A percentile compares a stretch with the other conserved stretches of the same genome.
phyloP scores from a whole-genome alignment of 164 flowering plant species.

The Magnolia officinalis region DNA sequence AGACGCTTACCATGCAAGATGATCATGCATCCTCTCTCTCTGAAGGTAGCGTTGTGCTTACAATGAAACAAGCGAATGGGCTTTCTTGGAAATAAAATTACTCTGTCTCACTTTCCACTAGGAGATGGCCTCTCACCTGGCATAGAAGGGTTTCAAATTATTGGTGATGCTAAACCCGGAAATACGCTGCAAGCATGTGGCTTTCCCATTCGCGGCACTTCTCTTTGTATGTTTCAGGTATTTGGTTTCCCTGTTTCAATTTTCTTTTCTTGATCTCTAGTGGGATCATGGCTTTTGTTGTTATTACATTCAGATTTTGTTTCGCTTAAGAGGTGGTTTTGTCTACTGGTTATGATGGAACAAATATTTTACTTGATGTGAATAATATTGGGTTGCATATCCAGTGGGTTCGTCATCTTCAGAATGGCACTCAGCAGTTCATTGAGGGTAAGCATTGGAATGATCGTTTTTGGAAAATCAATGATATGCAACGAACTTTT shows the following conservation, averaged over 20 bases:
- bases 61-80: neutral
- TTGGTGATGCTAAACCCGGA: slow-evolving; percentile 89
- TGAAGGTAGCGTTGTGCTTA: slow-evolving; percentile 17
- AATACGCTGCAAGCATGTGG: slow-evolving; percentile 81
- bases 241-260: neutral
- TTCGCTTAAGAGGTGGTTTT: neutral
- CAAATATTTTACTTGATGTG: slow-evolving; percentile 1
- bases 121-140: slow-evolving; percentile 58
- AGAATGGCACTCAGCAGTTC: slow-evolving; percentile 83
- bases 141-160: slow-evolving; percentile 82
- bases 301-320: neutral
- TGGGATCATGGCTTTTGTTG: neutral
- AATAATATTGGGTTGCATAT: slow-evolving; percentile 15
- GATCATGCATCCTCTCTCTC: slow-evolving; percentile 20
- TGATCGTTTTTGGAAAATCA: neutral
- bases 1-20: slow-evolving; percentile 25
- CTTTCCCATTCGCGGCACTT: slow-evolving; percentile 76
- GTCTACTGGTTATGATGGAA: neutral
- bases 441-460: slow-evolving; percentile 64
- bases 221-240: slow-evolving; percentile 97
- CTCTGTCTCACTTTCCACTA: neutral
- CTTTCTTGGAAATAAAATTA: neutral
- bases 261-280: neutral
- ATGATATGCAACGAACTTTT: neutral
- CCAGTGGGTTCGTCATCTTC: slow-evolving; percentile 96